Conservation (phyloP, 2,329 filamentous ascomycete species). For the Stenocarpella maydis region DNA sequence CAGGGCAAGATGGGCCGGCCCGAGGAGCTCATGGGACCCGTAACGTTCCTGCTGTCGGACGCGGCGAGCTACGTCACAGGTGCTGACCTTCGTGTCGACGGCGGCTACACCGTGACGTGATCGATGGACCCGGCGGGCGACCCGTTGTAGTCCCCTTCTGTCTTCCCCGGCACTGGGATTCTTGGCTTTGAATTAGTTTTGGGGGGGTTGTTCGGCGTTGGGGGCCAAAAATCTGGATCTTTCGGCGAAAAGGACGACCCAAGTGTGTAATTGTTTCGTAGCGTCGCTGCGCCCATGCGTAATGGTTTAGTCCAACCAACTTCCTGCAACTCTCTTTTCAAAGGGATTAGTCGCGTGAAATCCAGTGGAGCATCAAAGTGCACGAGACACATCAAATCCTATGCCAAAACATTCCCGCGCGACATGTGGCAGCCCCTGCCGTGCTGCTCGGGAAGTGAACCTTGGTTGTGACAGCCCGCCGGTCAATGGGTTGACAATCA, state of each 20-base stretch:
- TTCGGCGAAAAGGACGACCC: background rate
- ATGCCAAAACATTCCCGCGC: background rate
- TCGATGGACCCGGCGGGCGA: constrained; percentile 63
- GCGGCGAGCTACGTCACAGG: constrained; percentile 70
- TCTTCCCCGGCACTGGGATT: background rate
- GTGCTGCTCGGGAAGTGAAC: too few species aligned
- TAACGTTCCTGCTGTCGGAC: constrained; percentile 55
- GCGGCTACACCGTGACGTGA: constrained; percentile 87
- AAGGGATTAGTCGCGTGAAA: too few species aligned
- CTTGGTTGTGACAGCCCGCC: background rate
- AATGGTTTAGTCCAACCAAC: background rate
- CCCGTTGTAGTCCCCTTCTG: constrained; percentile 58
- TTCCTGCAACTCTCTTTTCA: background rate
- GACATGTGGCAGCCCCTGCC: background rate
- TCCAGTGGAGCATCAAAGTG: background rate
- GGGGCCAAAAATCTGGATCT: background rate
- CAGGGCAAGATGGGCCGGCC: constrained; percentile 93
- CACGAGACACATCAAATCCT: background rate
- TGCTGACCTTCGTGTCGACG: constrained; percentile 82
- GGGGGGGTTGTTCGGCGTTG: constrained; percentile 11
- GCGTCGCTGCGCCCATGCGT: background rate
- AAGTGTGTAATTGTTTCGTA: constrained; percentile 6
- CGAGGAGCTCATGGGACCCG: constrained; percentile 91
- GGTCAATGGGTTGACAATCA: background rate
- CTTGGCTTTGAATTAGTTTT: background rate